Evolutionary conservation across 495 filamentous ascomycete genomes (phyloP).

Genomic region (Staphylotrichum longicolle): DNA sequence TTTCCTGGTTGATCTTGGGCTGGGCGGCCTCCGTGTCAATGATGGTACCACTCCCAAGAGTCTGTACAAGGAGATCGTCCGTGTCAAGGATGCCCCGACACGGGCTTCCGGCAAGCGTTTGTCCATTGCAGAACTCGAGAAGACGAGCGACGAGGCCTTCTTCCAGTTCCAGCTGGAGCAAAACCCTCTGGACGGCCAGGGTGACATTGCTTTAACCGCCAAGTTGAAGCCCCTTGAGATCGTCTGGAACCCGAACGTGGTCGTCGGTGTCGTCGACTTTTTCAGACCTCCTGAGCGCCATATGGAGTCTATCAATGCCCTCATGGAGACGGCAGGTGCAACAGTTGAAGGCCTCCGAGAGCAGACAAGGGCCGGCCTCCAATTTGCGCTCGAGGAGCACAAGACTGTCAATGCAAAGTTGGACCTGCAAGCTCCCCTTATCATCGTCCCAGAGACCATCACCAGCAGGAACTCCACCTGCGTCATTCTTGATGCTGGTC

Average conservation of each 20-base stretch:
- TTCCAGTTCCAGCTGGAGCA: constrained; percentile 92
- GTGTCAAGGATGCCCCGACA: constrained; percentile 79
- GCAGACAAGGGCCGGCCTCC: constrained; percentile 90
- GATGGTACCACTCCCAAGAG: constrained; percentile 91
- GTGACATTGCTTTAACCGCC: constrained; percentile 83
- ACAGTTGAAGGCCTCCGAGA: constrained; percentile 92
- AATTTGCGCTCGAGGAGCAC: constrained; percentile 95
- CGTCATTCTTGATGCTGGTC: constrained; percentile 92
- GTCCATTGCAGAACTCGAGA: constrained; percentile 63
- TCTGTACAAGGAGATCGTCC: constrained; percentile 89
- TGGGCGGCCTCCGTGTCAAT: constrained; percentile 89
- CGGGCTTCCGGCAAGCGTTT: constrained; percentile 46
- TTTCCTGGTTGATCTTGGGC: constrained; percentile 78
- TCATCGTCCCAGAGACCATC: constrained; percentile 93
- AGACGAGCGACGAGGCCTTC: constrained; percentile 65
- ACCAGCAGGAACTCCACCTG: constrained; percentile 76
- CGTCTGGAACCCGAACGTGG: constrained; percentile 90
- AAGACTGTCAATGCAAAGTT: constrained; percentile 96
- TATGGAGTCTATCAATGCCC: constrained; percentile 94
- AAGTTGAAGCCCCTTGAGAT: constrained; percentile 95
- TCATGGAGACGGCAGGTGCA: constrained; percentile 91
- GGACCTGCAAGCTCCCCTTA: constrained; percentile 91
- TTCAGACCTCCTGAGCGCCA: constrained; percentile 94
- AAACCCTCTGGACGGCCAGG: constrained; percentile 87
- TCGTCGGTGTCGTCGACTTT: constrained; percentile 86